Conservation (phyloP, 73 alveolate genomes). For the Paramecium caudatum region DNA sequence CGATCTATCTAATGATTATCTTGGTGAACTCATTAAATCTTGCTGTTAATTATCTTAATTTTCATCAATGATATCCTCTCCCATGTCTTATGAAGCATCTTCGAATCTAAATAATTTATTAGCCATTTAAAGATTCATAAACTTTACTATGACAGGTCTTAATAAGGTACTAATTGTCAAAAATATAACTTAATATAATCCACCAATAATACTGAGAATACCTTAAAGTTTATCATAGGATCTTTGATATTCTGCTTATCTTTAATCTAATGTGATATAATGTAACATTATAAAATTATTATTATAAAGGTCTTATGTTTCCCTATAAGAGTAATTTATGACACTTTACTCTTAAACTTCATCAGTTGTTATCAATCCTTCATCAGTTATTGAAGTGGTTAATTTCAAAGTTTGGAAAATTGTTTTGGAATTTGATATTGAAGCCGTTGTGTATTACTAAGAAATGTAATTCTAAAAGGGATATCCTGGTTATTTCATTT, state of each 20-base stretch:
- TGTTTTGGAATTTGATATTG: conserved; percentile 10
- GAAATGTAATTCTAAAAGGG: conserved; percentile 42
- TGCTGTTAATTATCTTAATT: neutral
- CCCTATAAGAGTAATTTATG: neutral
- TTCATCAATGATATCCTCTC: conserved; percentile 27
- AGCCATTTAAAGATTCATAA: conserved; percentile 56
- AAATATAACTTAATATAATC: conserved; percentile 20
- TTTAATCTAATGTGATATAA: conserved; percentile 1
- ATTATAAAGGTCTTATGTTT: conserved; percentile 8
- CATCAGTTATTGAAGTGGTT: conserved; percentile 10
- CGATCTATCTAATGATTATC: neutral
- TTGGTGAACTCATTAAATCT: neutral
- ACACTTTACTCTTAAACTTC: neutral
- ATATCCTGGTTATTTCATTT: conserved; percentile 15
- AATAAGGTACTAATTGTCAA: neutral
- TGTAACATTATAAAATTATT: conserved; percentile 5
- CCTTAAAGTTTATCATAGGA: conserved; percentile 39
- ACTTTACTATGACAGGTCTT: neutral
- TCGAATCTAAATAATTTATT: conserved; percentile 63
- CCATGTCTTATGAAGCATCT: too few relatives aligned
- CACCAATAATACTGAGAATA: conserved; percentile 43
- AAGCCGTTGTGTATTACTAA: neutral
- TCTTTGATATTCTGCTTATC: conserved; percentile 25
- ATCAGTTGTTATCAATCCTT: conserved; percentile 25
- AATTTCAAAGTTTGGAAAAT: conserved; percentile 31